A percentile compares a stretch with the other conserved stretches of the same genome.
Evolutionary conservation across 495 filamentous ascomycete genomes (phyloP).

Genomic region (Pyronema domesticum): DNA sequence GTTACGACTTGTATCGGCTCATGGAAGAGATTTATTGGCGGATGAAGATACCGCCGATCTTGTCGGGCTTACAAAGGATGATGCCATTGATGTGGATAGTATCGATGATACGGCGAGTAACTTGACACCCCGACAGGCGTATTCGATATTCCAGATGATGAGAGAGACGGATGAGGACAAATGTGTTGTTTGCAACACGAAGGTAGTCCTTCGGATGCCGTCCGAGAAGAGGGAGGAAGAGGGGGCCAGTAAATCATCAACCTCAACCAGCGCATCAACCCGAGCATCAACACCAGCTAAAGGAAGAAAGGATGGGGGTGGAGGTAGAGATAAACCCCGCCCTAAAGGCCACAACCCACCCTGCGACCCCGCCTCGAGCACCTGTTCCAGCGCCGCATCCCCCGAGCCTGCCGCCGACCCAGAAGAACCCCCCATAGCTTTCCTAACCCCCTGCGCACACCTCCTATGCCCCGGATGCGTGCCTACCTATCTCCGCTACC

Average conservation of each 20-base stretch:
- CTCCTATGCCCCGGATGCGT: slow-evolving; percentile 62
- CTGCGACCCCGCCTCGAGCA: too few species aligned
- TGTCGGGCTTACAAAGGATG: slow-evolving; percentile 56
- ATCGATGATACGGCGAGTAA: slow-evolving; percentile 31
- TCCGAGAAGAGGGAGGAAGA: not conserved
- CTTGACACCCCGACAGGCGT: slow-evolving; percentile 43
- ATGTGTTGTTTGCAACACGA: slow-evolving; percentile 50
- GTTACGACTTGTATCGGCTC: slow-evolving; percentile 74
- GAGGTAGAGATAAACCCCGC: too few species aligned
- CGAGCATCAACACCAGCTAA: not conserved
- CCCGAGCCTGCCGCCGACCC: too few species aligned
- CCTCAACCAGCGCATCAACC: not conserved
- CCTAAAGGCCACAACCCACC: too few species aligned
- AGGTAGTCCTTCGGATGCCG: slow-evolving; percentile 27
- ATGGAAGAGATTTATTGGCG: slow-evolving; percentile 72
- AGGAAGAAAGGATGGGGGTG: not conserved
- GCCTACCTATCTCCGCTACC: slow-evolving; percentile 29
- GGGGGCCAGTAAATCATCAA: slow-evolving; percentile 18
- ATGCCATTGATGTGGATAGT: slow-evolving; percentile 64
- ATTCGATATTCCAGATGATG: slow-evolving; percentile 67
- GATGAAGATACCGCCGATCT: slow-evolving; percentile 74
- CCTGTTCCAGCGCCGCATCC: too few species aligned
- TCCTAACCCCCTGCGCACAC: slow-evolving; percentile 71
- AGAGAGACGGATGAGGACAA: slow-evolving; percentile 51
- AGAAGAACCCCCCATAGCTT: slow-evolving; percentile 33